Evolutionary conservation across 768 basidiomycete species (phyloP), one percentile per base, ranked within the genome.

Genomic region (Xerocomellus dryophilus): DNA sequence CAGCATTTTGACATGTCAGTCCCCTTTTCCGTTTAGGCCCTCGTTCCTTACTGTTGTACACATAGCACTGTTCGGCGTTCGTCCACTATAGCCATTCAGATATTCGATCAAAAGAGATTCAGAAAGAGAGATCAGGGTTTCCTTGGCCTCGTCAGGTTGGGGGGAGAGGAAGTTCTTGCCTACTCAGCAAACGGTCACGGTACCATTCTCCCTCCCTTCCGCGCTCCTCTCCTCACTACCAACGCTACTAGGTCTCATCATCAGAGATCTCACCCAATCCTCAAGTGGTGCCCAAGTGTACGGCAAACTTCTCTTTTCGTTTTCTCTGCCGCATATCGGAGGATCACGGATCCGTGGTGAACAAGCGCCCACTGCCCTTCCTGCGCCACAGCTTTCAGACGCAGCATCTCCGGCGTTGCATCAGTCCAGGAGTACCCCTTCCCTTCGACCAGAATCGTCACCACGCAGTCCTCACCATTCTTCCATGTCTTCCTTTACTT

Each of bases 51-150:
- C 50, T 4, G 4, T 47, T 36, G 35, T 40, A 0, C 49, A 21
- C 32, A 5, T 59, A 90, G 90, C 59, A 78, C 77, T 57, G 82
- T 93, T 59, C 85, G 81, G 42, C 84, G 82, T 56, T 83, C 84
- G 27, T 93, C 91, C 34, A 78, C 82, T 61, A 79, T 95, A 64
- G 78, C 81, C 23, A 88, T 95, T 43, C 91, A 95, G 73, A 82
- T 96, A 54, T 93, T 94, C 66, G 93, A 96, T 77, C 86, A 92
- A 71, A 81, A 83, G 66, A 92, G 90, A 71, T 93, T 90, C 74
- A 92, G 81, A 74, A 85, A 84, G 69, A 82, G 85, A 62, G 93
- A 94, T 68, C 93, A 94, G 76, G 92, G 82, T 10, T 85, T 83
- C 59, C 74, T 85, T 38, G 85, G 81, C 43, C 73, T 85, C 14